A percentile compares a stretch with the other conserved stretches of the same genome.
These are phyloP conservation scores for Bolboschoenoplectus hybrid DNA, from an alignment of 202 grass and related monocot species.

Conservation along the genomic window DNA sequence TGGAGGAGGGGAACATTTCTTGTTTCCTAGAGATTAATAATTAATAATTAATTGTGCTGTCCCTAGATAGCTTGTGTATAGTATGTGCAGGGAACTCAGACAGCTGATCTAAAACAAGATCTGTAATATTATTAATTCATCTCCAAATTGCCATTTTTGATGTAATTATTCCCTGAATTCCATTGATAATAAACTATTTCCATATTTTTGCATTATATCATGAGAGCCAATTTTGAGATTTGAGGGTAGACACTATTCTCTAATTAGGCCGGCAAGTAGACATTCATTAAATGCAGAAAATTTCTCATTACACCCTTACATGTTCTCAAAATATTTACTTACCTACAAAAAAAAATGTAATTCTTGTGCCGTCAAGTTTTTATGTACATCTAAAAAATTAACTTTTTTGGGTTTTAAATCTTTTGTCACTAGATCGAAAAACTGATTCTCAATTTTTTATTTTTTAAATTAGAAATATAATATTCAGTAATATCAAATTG, in stretches of 20 bases:
- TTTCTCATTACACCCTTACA: not conserved
- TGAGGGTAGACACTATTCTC: slow-evolving; percentile 33
- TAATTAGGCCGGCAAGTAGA: slow-evolving; percentile 8
- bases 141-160: slow-evolving; percentile 17
- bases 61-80: not conserved
- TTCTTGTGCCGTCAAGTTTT: not conserved
- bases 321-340: not conserved
- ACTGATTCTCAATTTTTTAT: too few relatives aligned
- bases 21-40: not conserved
- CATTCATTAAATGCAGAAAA: slow-evolving; percentile 28
- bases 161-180: slow-evolving; percentile 3
- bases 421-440: too few relatives aligned
- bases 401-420: too few relatives aligned
- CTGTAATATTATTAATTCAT: slow-evolving; percentile 13
- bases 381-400: not conserved
- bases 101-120: slow-evolving; percentile 26
- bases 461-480: too few relatives aligned
- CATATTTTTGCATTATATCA: slow-evolving; percentile 21
- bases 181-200: slow-evolving; percentile 11
- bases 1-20: slow-evolving; percentile 1
- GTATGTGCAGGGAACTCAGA: not conserved
- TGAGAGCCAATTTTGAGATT: slow-evolving; percentile 25
- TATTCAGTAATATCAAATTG: not conserved
- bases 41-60: not conserved
- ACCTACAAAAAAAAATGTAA: not conserved